Percentiles rank a stretch among this genome's conserved stretches.
Evolutionary conservation across 345 rosid genomes (phyloP).

Genomic region (Populus nigra): DNA sequence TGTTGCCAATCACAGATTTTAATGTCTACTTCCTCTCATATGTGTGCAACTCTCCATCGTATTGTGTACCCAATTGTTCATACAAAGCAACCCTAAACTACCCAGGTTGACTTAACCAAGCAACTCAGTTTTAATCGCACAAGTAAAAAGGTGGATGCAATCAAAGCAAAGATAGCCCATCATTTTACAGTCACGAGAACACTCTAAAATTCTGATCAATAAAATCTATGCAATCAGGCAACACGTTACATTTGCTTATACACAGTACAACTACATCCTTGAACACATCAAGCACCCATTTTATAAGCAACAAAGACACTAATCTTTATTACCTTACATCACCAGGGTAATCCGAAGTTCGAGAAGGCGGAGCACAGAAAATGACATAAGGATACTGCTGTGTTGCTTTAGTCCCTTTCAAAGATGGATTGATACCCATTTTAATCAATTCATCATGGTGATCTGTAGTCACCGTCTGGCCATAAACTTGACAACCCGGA

Average conservation of each 20-base stretch:
- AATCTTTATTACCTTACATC: conserved; percentile 59
- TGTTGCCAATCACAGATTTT: not conserved
- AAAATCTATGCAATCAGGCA: not conserved
- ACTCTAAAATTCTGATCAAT: too few species aligned
- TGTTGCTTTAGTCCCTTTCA: conserved; percentile 44
- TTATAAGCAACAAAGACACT: not conserved
- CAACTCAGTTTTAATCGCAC: too few species aligned
- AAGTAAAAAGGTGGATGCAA: too few species aligned
- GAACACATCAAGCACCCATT: not conserved
- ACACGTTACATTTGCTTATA: not conserved
- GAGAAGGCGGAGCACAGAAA: conserved; percentile 95
- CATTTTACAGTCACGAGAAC: not conserved
- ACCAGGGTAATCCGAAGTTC: conserved; percentile 67
- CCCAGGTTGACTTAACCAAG: too few species aligned
- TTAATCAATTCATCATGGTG: conserved; percentile 81
- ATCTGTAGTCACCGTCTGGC: conserved; percentile 73
- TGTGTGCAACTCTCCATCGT: not conserved
- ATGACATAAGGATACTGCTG: conserved; percentile 66
- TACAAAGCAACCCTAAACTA: too few species aligned
- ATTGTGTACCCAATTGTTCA: not conserved
- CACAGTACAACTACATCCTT: not conserved
- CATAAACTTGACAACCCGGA: conserved; percentile 70
- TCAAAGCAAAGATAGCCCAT: too few species aligned
- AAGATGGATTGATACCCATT: conserved; percentile 69
- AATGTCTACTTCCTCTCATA: not conserved